A percentile compares a stretch with the other conserved stretches of the same genome.
Evolutionary conservation across 225 moss, liverwort and hornwort species (phyloP).

Genomic region (Sphagnum tenellum): DNA sequence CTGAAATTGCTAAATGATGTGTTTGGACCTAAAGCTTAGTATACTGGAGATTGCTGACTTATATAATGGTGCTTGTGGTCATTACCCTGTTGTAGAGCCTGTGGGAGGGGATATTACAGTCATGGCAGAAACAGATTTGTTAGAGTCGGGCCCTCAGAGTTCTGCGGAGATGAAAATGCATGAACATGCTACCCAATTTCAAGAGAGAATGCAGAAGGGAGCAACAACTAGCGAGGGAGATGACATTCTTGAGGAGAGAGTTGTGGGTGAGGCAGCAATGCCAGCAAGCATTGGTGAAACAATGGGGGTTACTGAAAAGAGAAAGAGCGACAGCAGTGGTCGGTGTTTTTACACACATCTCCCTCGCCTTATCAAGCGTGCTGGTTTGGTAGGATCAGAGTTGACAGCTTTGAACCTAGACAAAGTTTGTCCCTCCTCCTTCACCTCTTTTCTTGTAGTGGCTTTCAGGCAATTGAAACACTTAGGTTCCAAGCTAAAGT

Average conservation of each 20-base stretch:
- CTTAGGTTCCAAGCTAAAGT: too few relatives aligned
- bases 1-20: too few relatives aligned
- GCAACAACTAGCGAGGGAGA: conserved; percentile 9
- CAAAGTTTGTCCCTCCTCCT: conserved; percentile 35
- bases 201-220: conserved; percentile 27
- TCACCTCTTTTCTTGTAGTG: too few relatives aligned
- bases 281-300: neutral
- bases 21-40: too few relatives aligned
- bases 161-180: conserved; percentile 77
- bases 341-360: conserved; percentile 87
- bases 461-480: too few relatives aligned
- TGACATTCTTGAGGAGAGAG: neutral
- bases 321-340: conserved; percentile 27
- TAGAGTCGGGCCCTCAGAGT: conserved; percentile 44
- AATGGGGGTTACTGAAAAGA: conserved; percentile 5
- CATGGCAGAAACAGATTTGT: conserved; percentile 74
- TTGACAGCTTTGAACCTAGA: conserved; percentile 89
- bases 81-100: conserved; percentile 45
- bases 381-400: conserved; percentile 66
- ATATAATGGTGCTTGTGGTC: too few relatives aligned
- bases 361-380: conserved; percentile 70
- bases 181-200: conserved; percentile 59
- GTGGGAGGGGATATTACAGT: conserved; percentile 81
- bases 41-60: too few relatives aligned
- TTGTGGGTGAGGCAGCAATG: neutral